Conservation (phyloP, 441 rosid genomes). For the Populus hybrid region DNA sequence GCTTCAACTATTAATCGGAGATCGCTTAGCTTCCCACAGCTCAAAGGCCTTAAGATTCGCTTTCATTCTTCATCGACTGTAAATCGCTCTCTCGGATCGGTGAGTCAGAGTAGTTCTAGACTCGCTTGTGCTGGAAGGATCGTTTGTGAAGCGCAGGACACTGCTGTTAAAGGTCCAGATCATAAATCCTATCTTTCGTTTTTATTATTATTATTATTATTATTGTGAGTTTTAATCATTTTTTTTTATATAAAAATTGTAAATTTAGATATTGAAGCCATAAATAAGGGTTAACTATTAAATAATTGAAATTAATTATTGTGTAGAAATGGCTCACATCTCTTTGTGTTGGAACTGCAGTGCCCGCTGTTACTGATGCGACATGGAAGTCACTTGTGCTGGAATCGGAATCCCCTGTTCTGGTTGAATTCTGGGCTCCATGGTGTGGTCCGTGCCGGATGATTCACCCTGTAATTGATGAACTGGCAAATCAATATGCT, state of each 20-base stretch:
- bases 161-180: constrained; percentile 57
- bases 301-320: background rate
- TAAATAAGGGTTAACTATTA: background rate
- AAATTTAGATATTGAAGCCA: background rate
- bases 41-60: constrained; percentile 44
- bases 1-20: constrained; percentile 23
- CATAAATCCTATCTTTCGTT: background rate
- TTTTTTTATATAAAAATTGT: background rate
- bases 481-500: constrained; percentile 63
- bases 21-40: constrained; percentile 30
- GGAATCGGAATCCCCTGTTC: constrained; percentile 59
- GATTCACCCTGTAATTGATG: constrained; percentile 81
- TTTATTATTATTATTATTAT: background rate
- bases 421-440: constrained; percentile 98
- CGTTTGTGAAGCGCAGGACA: constrained; percentile 69
- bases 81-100: constrained; percentile 27
- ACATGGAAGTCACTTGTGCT: constrained; percentile 79
- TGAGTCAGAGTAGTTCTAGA: constrained; percentile 19
- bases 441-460: constrained; percentile 98
- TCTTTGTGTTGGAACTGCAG: constrained; percentile 31
- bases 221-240: background rate
- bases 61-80: constrained; percentile 9
- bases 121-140: constrained; percentile 35
- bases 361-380: constrained; percentile 50
- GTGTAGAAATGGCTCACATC: background rate